phyloP scores from a whole-genome alignment of 768 basidiomycete genomes.

The Hydnomerulius pinastri region DNA sequence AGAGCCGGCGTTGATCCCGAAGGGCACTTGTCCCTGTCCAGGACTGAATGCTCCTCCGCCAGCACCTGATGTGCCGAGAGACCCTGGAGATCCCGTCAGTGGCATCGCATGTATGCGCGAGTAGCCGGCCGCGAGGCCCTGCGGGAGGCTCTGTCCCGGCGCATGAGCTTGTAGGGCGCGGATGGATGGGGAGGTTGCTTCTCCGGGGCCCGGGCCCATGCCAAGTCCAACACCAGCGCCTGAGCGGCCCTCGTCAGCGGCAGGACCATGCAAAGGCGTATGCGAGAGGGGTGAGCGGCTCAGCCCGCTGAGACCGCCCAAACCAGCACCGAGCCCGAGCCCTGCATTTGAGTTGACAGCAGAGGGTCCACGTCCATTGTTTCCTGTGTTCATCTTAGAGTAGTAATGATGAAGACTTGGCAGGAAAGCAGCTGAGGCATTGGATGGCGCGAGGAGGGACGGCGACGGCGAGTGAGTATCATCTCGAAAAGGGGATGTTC shows the following conservation, averaged over 20 bases:
- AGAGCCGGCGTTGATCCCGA: conserved; percentile 30
- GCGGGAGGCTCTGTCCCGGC: conserved; percentile 88
- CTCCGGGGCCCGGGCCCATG: conserved; percentile 26
- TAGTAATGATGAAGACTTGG: conserved; percentile 72
- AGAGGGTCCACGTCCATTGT: conserved; percentile 28
- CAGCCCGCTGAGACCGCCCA: conserved; percentile 24
- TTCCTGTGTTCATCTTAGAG: conserved; percentile 46
- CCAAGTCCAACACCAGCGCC: conserved; percentile 9
- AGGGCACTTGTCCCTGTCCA: conserved; percentile 31
- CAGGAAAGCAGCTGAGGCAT: conserved; percentile 82
- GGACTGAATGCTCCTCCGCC: conserved; percentile 32
- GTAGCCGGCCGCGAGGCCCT: conserved; percentile 89
- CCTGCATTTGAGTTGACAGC: conserved; percentile 9
- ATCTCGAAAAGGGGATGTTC: conserved; percentile 34
- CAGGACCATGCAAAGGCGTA: conserved; percentile 27
- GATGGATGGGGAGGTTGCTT: conserved; percentile 62
- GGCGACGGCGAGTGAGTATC: conserved; percentile 34
- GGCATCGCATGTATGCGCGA: conserved; percentile 83
- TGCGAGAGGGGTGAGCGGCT: conserved; percentile 32
- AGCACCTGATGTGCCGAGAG: conserved; percentile 27
- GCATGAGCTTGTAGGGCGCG: conserved; percentile 86
- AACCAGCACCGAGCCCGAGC: conserved; percentile 21
- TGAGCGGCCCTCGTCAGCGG: conserved; percentile 26
- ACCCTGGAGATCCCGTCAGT: conserved; percentile 38
- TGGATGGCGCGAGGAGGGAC: conserved; percentile 58